Base-by-base conservation (phyloP, 2,329 filamentous ascomycete species). In the Neoscytalidium dimidiatum region DNA sequence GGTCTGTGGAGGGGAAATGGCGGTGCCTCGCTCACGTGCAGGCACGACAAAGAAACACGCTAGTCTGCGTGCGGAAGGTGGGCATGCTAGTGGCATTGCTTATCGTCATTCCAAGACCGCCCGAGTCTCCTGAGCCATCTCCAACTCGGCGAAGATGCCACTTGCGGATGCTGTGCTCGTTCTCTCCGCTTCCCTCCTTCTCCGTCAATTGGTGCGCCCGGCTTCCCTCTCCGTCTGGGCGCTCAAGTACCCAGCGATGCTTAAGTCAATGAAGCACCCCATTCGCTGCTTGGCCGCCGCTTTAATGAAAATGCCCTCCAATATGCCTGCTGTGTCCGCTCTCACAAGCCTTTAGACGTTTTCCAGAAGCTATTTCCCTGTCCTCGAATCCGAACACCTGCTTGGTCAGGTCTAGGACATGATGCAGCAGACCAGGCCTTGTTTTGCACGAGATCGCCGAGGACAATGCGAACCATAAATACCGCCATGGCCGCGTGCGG, bases 151-250 rank as follows among this genome's bases (percentile, higher is more conserved):
- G 13, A 51, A 11, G 2, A 9, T 21, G 46, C 43, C 58, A 31
- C 29, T 31, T 26, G 26, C 17, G 7, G 14, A 13, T 31, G 33
- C 9, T 31, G 17, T 35, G 29, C 19, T 29, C 11, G 51, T 13
- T 23, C 23, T 31, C 28, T 21, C 8, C n/a, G 6, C 13, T 17
- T 38, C 31, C 11, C 31, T 33, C 31, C 33, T 35, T 35, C 33
- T 1, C 69, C 73, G 11, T 38, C 65, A 61, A 69, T 72, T 6
- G 68, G 69, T 9, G 73, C 43, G 6, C 17, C 44, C 64, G 31
- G 46, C 66, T 29, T 5, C 68, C 67, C 8, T 28, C 17, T 65
- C 63, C 4, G 66, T 62, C 3, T 68, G 66, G 4, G 67, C 65
- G 31, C 72, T 66, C 21, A 74, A 69, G 26, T 73, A 9, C 52